These are phyloP conservation scores for Microbotryum scabiosae DNA, from an alignment of 1,284 basidiomycete species.

Conservation along the genomic window DNA sequence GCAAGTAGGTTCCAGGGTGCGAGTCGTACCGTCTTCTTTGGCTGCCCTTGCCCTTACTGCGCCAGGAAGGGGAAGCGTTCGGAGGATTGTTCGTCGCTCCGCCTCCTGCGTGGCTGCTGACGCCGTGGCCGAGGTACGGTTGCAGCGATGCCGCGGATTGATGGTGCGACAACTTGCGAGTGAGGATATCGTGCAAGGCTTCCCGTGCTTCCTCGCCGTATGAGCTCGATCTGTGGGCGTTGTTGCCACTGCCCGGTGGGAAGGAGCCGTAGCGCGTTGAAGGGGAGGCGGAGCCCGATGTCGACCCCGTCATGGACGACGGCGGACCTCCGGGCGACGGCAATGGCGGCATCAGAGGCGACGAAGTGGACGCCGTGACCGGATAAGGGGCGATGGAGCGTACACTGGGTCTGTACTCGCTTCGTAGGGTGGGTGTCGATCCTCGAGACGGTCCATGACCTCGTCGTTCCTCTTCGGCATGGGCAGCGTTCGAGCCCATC, in stretches of 20 bases:
- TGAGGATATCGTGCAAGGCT: too few relatives aligned
- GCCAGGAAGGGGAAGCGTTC: not conserved
- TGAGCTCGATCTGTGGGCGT: not conserved
- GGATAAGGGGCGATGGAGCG: too few relatives aligned
- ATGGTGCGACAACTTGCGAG: too few relatives aligned
- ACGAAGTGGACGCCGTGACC: too few relatives aligned
- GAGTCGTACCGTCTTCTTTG: too few relatives aligned
- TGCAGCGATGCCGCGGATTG: too few relatives aligned
- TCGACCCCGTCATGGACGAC: conserved; percentile 15
- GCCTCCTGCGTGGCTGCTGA: not conserved
- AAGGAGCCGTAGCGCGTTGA: conserved; percentile 24
- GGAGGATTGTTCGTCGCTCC: not conserved
- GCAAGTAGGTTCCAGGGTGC: too few relatives aligned
- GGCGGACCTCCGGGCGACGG: not conserved
- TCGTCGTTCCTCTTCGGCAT: too few relatives aligned
- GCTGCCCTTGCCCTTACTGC: not conserved
- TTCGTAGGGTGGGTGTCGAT: too few relatives aligned
- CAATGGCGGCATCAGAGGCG: not conserved
- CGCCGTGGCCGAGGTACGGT: not conserved
- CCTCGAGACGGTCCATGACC: too few relatives aligned
- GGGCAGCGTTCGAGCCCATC: too few relatives aligned
- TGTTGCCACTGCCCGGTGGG: conserved; percentile 5
- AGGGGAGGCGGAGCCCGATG: conserved; percentile 17
- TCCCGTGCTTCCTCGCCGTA: not conserved
- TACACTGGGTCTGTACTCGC: too few relatives aligned